Base-by-base conservation (phyloP, 768 basidiomycete genomes). In the Tylopilus subfusipes region DNA sequence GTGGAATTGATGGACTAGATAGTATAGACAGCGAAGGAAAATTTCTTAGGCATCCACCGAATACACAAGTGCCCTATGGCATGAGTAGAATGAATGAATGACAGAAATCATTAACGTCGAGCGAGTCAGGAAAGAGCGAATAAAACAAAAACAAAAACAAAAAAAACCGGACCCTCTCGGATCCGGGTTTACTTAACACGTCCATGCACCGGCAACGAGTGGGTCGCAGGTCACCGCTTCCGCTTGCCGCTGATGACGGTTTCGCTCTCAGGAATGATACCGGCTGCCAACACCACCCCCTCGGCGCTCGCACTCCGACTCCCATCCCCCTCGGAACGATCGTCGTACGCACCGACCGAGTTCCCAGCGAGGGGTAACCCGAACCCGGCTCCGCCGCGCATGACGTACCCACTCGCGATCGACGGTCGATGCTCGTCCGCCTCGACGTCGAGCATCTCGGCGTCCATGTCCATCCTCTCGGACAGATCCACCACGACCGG, bases 361-460 rank as follows among this genome's bases (percentile, higher is more conserved):
- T 61, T 61, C 8, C 56, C 53, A 2, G 49, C 31, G 0, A 58
- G 46, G 2, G 67, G 53, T 0, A 66, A 51, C 12, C 62, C 66
- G 18, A 57, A 63, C 1, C 66, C 59, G 4, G 59, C 30, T 16
- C 62, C 65, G 10, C 62, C 65, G 10, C 52, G 61, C 34, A 5
- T 29, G 27, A 58, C 61, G 39, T 54, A 48, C 9, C 42, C 56
- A 4, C 34, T 18, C 8, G 30, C 19, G 2, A 21, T 9, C 12
- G n/a, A n/a, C n/a, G 44, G 47, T 42, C 48, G 58, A 39, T 22
- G n/a, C 1, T 45, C 50, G 5, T 60, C 58, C 2, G 34, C 49
- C 4, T 67, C 68, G 14, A 19, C 51, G 29, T 71, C 71, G 7
- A 69, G 11, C 67, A 72, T 66, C 13, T 69, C 71, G 1, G 62